A percentile compares a stretch with the other conserved stretches of the same genome.
Conservation (phyloP, 192 early-diverging fungal genomes). For the Mortierella antarctica region DNA sequence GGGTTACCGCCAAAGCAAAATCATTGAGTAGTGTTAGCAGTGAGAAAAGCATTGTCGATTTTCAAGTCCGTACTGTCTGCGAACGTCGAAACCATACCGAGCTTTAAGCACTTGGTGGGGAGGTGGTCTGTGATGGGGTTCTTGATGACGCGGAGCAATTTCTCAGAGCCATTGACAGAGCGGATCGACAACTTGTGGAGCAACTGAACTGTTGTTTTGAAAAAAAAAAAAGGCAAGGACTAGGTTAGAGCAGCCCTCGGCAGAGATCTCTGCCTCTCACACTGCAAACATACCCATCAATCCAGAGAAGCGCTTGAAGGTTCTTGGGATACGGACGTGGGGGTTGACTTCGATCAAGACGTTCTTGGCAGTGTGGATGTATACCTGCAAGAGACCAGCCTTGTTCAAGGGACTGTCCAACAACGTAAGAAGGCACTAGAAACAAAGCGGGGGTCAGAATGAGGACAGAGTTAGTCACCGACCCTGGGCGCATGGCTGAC, state of each 20-base stretch:
- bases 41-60: not conserved
- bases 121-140: slow-evolving; percentile 98
- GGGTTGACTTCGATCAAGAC: slow-evolving; percentile 99
- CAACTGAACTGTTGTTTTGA: slow-evolving; percentile 82
- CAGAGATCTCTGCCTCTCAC: not conserved
- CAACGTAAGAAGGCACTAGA: slow-evolving; percentile 91
- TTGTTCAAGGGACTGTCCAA: slow-evolving; percentile 99
- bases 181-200: slow-evolving; percentile 97
- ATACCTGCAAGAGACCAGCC: slow-evolving; percentile 97
- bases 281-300: slow-evolving; percentile 81
- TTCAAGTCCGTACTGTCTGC: not conserved
- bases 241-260: not conserved
- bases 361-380: slow-evolving; percentile 93
- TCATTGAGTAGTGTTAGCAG: not conserved
- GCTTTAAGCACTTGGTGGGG: slow-evolving; percentile 87
- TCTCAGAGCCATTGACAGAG: slow-evolving; percentile 90
- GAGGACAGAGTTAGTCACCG: not conserved
- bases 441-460: not conserved
- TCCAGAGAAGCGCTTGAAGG: slow-evolving; percentile 98
- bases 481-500: too few species aligned
- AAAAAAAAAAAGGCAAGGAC: not conserved
- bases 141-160: slow-evolving; percentile 96
- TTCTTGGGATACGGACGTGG: slow-evolving; percentile 98
- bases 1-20: not conserved
- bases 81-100: slow-evolving; percentile 64